These are phyloP conservation scores for Phoma sp. DNA, from an alignment of 2,329 filamentous ascomycete genomes.

Conservation along the genomic window DNA sequence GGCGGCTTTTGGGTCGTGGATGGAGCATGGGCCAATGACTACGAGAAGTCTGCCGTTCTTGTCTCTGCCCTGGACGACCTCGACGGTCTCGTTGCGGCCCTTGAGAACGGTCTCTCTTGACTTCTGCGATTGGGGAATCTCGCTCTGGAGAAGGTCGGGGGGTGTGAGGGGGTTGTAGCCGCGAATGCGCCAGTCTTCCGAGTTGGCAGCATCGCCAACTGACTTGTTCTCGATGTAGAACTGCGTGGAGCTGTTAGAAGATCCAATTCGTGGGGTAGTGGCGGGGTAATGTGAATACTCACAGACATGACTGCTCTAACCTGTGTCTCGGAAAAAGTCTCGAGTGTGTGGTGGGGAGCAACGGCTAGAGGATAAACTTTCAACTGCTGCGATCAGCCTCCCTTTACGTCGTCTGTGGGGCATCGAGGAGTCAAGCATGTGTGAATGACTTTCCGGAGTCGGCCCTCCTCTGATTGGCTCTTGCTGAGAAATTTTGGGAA, in stretches of 20 bases:
- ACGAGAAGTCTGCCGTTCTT: conserved; percentile 69
- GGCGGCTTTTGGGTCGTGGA: conserved; percentile 90
- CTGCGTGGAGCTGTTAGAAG: conserved; percentile 40
- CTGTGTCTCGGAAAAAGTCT: conserved; percentile 7
- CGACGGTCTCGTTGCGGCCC: conserved; percentile 66
- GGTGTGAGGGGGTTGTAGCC: conserved; percentile 94
- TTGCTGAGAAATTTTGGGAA: not conserved
- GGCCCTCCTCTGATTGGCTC: conserved; percentile 35
- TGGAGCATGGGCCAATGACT: conserved; percentile 93
- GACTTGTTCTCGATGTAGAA: conserved; percentile 59
- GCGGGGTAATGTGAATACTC: conserved; percentile 15
- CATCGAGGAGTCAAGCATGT: conserved; percentile 38
- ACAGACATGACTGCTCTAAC: conserved; percentile 34
- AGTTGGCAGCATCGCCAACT: conserved; percentile 57
- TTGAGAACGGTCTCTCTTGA: conserved; percentile 63
- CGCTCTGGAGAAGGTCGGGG: conserved; percentile 92
- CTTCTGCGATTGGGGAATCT: conserved; percentile 69
- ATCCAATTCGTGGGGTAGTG: conserved; percentile 17
- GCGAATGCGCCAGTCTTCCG: conserved; percentile 64
- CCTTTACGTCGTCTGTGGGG: conserved; percentile 21
- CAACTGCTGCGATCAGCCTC: conserved; percentile 5
- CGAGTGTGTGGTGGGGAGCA: not conserved
- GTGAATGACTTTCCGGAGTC: conserved; percentile 28
- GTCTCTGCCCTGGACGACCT: conserved; percentile 66
- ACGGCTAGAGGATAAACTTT: conserved; percentile 11